phyloP scores from a whole-genome alignment of 164 flowering plant genomes.

The Dillenia suffruticosa region DNA sequence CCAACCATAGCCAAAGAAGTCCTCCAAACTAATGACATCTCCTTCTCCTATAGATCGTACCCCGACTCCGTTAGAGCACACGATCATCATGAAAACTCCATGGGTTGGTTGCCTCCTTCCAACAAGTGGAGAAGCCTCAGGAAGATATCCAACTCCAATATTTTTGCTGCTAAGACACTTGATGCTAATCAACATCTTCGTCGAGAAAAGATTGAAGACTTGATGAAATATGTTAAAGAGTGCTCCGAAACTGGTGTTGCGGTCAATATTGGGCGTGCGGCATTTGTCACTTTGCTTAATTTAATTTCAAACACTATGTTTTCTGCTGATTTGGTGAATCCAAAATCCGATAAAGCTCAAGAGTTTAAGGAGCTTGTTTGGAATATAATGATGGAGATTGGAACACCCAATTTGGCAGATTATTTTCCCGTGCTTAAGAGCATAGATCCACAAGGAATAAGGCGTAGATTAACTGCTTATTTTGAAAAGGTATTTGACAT shows the following conservation, averaged over 20 bases:
- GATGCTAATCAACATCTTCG: too few species aligned
- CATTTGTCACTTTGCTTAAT: neutral
- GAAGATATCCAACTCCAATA: too few species aligned
- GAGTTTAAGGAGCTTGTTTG: slow-evolving; percentile 1
- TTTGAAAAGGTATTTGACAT: neutral
- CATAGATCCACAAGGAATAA: neutral
- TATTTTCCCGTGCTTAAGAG: neutral
- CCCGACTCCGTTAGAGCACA: too few species aligned
- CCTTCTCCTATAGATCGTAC: too few species aligned
- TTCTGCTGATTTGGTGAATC: neutral
- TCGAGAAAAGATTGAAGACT: too few species aligned
- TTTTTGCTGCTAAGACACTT: too few species aligned
- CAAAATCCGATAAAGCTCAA: neutral
- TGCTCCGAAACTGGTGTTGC: neutral
- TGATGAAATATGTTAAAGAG: too few species aligned
- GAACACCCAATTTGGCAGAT: neutral
- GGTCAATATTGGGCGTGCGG: neutral
- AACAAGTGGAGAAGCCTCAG: too few species aligned
- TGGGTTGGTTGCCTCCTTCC: too few species aligned
- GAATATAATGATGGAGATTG: neutral
- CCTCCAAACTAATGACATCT: too few species aligned
- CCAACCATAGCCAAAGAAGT: too few species aligned
- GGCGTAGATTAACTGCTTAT: neutral
- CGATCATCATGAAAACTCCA: too few species aligned
- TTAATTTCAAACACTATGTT: slow-evolving; percentile 1